Conservation (phyloP, 1,139 yeast genomes). For the Yamadazyma diddensiae region DNA sequence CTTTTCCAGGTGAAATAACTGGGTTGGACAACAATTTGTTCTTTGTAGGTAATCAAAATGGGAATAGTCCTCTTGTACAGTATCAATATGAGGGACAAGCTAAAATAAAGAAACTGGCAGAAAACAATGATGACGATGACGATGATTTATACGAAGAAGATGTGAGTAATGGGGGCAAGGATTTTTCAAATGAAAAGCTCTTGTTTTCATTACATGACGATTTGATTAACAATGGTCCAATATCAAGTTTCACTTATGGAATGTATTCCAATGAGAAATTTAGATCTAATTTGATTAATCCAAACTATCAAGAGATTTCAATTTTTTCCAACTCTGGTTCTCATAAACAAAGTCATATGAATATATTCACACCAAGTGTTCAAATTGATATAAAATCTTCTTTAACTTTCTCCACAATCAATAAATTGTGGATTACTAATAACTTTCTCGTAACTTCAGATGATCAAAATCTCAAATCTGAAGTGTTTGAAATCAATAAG, state of each 20-base stretch:
- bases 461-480: conserved; percentile 59
- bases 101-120: conserved; percentile 6
- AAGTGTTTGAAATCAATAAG: conserved; percentile 68
- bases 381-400: conserved; percentile 68
- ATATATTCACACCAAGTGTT: conserved; percentile 60
- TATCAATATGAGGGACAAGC: conserved; percentile 22
- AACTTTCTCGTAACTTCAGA: conserved; percentile 74
- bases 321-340: conserved; percentile 72
- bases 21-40: conserved; percentile 33
- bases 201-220: conserved; percentile 50
- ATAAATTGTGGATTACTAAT: conserved; percentile 69
- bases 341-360: conserved; percentile 52
- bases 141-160: conserved; percentile 29
- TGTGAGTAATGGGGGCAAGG: conserved; percentile 34
- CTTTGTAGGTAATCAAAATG: conserved; percentile 34
- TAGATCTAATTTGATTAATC: conserved; percentile 63
- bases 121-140: conserved; percentile 15
- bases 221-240: conserved; percentile 70
- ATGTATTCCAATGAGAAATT: conserved; percentile 52
- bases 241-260: conserved; percentile 68
- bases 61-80: conserved; percentile 36
- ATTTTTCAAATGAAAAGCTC: conserved; percentile 26
- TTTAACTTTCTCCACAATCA: conserved; percentile 70
- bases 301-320: conserved; percentile 62
- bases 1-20: conserved; percentile 34